Percentiles rank a stretch among this genome's conserved stretches.
Evolutionary conservation across 305 asterid species (phyloP).

Genomic region (Solanum hybrid): DNA sequence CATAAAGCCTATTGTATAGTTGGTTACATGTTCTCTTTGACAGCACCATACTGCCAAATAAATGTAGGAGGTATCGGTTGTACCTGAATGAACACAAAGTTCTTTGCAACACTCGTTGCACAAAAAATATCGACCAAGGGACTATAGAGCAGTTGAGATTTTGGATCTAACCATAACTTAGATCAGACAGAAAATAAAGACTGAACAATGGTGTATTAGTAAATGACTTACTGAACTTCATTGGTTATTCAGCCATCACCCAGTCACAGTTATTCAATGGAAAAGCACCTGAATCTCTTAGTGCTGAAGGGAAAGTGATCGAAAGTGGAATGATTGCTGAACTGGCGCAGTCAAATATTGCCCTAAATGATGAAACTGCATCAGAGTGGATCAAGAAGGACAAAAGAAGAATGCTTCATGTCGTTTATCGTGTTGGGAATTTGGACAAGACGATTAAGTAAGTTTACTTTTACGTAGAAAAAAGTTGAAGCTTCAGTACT

Average conservation of each 20-base stretch:
- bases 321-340: slow-evolving; percentile 11
- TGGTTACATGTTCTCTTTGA: background rate
- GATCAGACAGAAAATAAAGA: background rate
- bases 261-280: slow-evolving; percentile 32
- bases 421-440: slow-evolving; percentile 40
- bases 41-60: background rate
- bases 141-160: background rate
- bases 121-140: background rate
- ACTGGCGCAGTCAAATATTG: slow-evolving; percentile 12
- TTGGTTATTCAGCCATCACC: slow-evolving; percentile 24
- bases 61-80: background rate
- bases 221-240: background rate
- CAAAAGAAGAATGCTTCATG: slow-evolving; percentile 42
- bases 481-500: background rate
- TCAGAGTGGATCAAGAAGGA: slow-evolving; percentile 39
- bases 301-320: slow-evolving; percentile 8
- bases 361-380: slow-evolving; percentile 16
- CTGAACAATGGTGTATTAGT: background rate
- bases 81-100: background rate
- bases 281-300: slow-evolving; percentile 17
- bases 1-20: background rate
- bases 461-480: background rate
- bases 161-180: background rate
- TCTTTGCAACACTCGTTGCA: background rate
- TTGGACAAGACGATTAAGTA: slow-evolving; percentile 41